Percentiles rank a stretch among this genome's conserved stretches.
Evolutionary conservation across 1,284 basidiomycete genomes (phyloP).

Genomic region (Trametes polyzona): DNA sequence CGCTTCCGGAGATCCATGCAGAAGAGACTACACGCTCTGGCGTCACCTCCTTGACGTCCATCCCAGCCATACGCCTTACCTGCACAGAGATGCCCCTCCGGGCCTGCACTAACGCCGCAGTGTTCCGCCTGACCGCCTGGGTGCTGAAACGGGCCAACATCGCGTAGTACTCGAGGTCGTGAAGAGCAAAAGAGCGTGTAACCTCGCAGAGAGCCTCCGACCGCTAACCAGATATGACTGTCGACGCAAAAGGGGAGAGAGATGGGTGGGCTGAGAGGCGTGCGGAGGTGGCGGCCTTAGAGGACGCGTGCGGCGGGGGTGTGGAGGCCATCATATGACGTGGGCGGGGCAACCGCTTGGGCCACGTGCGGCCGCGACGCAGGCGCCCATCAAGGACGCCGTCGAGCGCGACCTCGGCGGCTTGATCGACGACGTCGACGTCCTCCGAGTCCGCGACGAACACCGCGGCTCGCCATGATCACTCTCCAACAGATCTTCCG

Average conservation of each 20-base stretch:
- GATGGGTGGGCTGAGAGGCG: slow-evolving; percentile 2
- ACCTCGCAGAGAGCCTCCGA: background rate
- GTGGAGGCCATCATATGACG: slow-evolving; percentile 28
- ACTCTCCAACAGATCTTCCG: slow-evolving; percentile 25
- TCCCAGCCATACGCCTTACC: slow-evolving; percentile 40
- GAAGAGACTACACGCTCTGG: slow-evolving; percentile 37
- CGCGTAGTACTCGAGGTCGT: slow-evolving; percentile 1
- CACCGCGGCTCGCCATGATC: slow-evolving; percentile 15
- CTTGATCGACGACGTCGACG: slow-evolving; percentile 15
- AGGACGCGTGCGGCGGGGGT: slow-evolving; percentile 1
- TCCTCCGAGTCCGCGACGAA: slow-evolving; percentile 1
- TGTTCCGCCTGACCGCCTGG: slow-evolving; percentile 30
- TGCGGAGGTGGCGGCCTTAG: slow-evolving; percentile 13
- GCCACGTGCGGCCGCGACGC: slow-evolving; percentile 12
- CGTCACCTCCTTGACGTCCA: slow-evolving; percentile 22
- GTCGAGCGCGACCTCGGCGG: slow-evolving; percentile 8
- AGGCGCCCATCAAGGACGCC: slow-evolving; percentile 4
- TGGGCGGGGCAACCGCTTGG: slow-evolving; percentile 31
- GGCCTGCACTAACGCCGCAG: slow-evolving; percentile 31
- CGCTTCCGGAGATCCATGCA: slow-evolving; percentile 85
- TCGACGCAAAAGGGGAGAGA: background rate
- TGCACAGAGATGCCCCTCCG: slow-evolving; percentile 63
- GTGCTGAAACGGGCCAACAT: slow-evolving; percentile 37
- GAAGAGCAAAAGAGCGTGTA: background rate
- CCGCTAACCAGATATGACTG: background rate